Conservation (phyloP, 2,329 filamentous ascomycete genomes). For the Cryphonectria radicalis region DNA sequence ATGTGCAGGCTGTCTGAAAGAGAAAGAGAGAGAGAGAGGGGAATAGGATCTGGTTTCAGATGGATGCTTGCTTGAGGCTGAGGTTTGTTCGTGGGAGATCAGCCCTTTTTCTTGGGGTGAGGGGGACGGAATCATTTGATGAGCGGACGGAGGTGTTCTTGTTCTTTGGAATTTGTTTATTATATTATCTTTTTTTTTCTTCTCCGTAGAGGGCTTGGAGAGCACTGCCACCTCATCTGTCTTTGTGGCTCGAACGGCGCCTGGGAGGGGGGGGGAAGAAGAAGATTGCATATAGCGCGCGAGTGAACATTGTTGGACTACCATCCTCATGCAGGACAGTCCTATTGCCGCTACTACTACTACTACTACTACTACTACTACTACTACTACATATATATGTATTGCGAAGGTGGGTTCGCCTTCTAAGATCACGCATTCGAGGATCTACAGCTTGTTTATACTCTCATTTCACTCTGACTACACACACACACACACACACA, state of each 20-base stretch:
- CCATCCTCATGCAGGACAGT: not conserved
- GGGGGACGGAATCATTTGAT: not conserved
- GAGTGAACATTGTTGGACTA: not conserved
- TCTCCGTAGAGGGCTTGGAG: not conserved
- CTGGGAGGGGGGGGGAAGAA: not conserved
- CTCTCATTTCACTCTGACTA: not conserved
- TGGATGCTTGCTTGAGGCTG: not conserved
- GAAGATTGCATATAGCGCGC: slow-evolving; percentile 22
- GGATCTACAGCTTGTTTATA: not conserved
- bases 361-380: too few species aligned
- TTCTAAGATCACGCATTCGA: not conserved
- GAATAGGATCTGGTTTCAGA: not conserved
- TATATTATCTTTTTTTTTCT: too few species aligned
- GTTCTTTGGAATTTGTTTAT: not conserved
- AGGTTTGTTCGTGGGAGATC: not conserved
- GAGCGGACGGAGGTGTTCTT: not conserved
- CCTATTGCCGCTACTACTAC: not conserved
- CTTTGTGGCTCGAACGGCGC: not conserved
- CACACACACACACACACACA: too few species aligned
- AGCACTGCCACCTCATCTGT: not conserved
- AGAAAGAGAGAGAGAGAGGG: not conserved
- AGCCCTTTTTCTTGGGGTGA: not conserved
- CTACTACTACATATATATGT: not conserved
- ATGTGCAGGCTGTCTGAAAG: slow-evolving; percentile 74
- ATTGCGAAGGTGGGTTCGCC: not conserved